phyloP scores from a whole-genome alignment of 2,329 filamentous ascomycete species.

The Fusarium solani-melongenae region DNA sequence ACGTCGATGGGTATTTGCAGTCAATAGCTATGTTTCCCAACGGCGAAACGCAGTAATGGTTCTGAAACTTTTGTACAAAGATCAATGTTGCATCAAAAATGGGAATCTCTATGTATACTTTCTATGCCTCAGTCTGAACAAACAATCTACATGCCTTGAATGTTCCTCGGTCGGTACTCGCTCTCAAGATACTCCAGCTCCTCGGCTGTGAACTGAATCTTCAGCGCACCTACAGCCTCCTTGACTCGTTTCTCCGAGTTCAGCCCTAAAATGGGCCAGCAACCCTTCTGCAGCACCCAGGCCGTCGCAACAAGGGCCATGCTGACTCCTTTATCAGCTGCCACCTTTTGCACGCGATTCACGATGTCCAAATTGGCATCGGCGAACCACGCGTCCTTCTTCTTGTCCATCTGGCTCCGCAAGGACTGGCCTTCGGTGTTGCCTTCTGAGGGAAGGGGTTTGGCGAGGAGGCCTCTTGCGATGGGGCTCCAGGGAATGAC shows the following conservation, averaged over 20 bases:
- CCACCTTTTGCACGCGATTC: slow-evolving; percentile 61
- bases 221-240: slow-evolving; percentile 63
- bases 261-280: slow-evolving; percentile 72
- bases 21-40: slow-evolving; percentile 32
- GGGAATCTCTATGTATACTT: neutral
- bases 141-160: slow-evolving; percentile 46
- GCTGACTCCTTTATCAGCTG: slow-evolving; percentile 65
- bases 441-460: slow-evolving; percentile 35
- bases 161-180: slow-evolving; percentile 66
- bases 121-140: neutral
- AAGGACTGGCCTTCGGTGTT: slow-evolving; percentile 19
- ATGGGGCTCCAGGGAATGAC: slow-evolving; percentile 52
- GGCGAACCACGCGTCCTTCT: slow-evolving; percentile 39
- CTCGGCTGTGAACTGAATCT: slow-evolving; percentile 64
- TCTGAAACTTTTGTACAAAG: neutral
- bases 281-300: slow-evolving; percentile 67
- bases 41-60: neutral
- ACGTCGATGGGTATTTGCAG: slow-evolving; percentile 27
- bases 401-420: slow-evolving; percentile 35
- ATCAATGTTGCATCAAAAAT: neutral
- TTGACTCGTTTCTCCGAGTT: slow-evolving; percentile 69
- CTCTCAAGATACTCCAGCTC: slow-evolving; percentile 72
- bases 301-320: slow-evolving; percentile 75
- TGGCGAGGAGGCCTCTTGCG: slow-evolving; percentile 47
- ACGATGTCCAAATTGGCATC: slow-evolving; percentile 47